Percentiles rank a stretch among this genome's conserved stretches.
phyloP scores from a whole-genome alignment of 2,329 filamentous ascomycete species.

The Paecilomyces sp. region DNA sequence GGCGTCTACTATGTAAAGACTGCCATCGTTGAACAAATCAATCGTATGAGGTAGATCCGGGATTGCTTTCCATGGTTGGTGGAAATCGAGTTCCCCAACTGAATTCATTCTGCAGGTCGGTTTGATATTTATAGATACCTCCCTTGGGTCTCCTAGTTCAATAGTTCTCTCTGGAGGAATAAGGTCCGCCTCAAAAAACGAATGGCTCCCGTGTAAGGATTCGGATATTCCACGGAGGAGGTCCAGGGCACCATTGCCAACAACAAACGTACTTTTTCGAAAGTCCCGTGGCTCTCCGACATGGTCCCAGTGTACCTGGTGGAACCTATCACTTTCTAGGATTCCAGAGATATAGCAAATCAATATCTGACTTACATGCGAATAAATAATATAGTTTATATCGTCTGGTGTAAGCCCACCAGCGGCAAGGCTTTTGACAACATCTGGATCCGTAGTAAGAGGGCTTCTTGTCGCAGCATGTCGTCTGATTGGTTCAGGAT shows the following conservation, averaged over 20 bases:
- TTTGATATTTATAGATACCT: no score
- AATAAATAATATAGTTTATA: slow-evolving; percentile 36
- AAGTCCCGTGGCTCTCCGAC: slow-evolving; percentile 35
- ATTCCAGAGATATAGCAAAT: neutral
- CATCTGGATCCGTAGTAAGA: slow-evolving; percentile 15
- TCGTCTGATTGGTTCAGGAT: slow-evolving; percentile 11
- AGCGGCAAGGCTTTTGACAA: slow-evolving; percentile 23
- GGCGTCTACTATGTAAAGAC: slow-evolving; percentile 20
- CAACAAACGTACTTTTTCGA: slow-evolving; percentile 28
- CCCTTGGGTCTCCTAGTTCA: slow-evolving; percentile 12
- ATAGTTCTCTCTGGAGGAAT: slow-evolving; percentile 14
- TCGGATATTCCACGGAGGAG: slow-evolving; percentile 11
- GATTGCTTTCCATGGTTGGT: slow-evolving; percentile 11
- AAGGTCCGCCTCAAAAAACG: slow-evolving; percentile 19
- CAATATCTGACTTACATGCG: slow-evolving; percentile 25
- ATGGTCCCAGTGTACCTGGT: slow-evolving; percentile 36
- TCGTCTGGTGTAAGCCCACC: slow-evolving; percentile 28
- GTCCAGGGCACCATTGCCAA: slow-evolving; percentile 22
- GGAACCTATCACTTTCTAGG: neutral
- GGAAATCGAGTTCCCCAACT: slow-evolving; percentile 6
- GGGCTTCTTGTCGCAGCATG: slow-evolving; percentile 19
- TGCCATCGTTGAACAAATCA: slow-evolving; percentile 22
- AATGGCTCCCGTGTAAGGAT: slow-evolving; percentile 12
- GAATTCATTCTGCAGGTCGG: no score
- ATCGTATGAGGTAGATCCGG: slow-evolving; percentile 12